A percentile compares a stretch with the other conserved stretches of the same genome.
phyloP scores from a whole-genome alignment of 2,329 filamentous ascomycete genomes.

The Fusarium mangiferae region DNA sequence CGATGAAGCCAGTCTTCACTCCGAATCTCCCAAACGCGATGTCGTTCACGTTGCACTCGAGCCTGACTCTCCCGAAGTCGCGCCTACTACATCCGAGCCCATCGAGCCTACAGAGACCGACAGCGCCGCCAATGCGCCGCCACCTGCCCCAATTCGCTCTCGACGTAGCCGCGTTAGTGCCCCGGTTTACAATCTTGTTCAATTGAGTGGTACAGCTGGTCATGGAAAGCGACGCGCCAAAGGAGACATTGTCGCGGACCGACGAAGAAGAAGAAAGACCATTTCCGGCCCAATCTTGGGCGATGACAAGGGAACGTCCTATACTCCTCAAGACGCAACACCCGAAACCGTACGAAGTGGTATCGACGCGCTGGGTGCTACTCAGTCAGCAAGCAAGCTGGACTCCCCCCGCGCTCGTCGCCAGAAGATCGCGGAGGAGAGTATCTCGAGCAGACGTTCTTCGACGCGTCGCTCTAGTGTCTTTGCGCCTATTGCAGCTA shows the following conservation, averaged over 20 bases:
- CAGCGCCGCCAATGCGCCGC: conserved; percentile 29
- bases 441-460: conserved; percentile 51
- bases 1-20: conserved; percentile 69
- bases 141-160: conserved; percentile 50
- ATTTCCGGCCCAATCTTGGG: conserved; percentile 53
- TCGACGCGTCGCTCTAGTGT: conserved; percentile 53
- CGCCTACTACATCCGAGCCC: conserved; percentile 12
- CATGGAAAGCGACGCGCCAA: conserved; percentile 67
- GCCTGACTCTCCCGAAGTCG: conserved; percentile 43
- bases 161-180: conserved; percentile 66
- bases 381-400: conserved; percentile 55
- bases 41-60: conserved; percentile 48
- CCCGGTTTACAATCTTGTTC: conserved; percentile 74
- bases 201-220: conserved; percentile 69
- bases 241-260: conserved; percentile 58
- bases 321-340: conserved; percentile 22
- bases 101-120: conserved; percentile 23
- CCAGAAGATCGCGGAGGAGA: conserved; percentile 43
- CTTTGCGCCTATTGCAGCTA: conserved; percentile 56
- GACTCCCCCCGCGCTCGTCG: conserved; percentile 48
- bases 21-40: conserved; percentile 54
- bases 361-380: conserved; percentile 60
- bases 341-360: conserved; percentile 47
- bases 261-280: conserved; percentile 59
- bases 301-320: conserved; percentile 12